Base-by-base conservation (phyloP, 1,284 basidiomycete species). In the Pascua sp. region DNA sequence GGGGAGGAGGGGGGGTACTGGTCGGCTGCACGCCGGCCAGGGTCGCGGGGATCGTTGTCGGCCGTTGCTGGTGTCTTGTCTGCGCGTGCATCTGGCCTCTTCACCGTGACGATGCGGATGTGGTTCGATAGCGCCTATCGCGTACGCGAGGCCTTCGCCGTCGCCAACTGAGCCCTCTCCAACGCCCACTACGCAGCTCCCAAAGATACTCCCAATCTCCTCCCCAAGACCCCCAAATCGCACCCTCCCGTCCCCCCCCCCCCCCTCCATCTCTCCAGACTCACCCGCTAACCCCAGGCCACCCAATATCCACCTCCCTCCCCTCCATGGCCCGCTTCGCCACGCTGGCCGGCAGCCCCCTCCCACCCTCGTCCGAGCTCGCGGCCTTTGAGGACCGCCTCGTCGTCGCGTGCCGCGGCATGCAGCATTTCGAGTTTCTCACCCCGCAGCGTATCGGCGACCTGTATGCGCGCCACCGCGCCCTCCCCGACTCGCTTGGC, bases 401-500 rank as follows among this genome's bases (percentile, higher is more conserved):
- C 13, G 40, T 62, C 13, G 15, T 51, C 9, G 50, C 57, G 8
- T 57, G 59, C 52, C 57, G 57, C 15, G n/a, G 45, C 8, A 43
- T 62, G 4, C 60, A 62, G 52, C 54, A 59, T 41, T 62, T 62
- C 18, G 60, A 62, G 43, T 62, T 62, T 17, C 55, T 62, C 9
- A 13, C 49, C 0, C 32, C 55, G 1, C 12, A 16, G 7, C 55
- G 60, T n/a, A 50, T 62, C 8, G 38, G 45, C 41, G 53, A 56
- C 37, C 59, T 67, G 17, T 66, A 67, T 41, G 32, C 51, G 0
- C 60, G 66, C 12, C 63, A 63, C 42, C 59, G 66, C 12, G 49
- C 55, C 2, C 43, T 66, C 3, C 64, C 66, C 24, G 58, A 59
- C 11, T 57, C 63, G 10, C 58, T 68, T 12, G 60, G 52, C 5